These are phyloP conservation scores for Agrostemma githago DNA, from an alignment of 148 eudicot species.

Conservation along the genomic window DNA sequence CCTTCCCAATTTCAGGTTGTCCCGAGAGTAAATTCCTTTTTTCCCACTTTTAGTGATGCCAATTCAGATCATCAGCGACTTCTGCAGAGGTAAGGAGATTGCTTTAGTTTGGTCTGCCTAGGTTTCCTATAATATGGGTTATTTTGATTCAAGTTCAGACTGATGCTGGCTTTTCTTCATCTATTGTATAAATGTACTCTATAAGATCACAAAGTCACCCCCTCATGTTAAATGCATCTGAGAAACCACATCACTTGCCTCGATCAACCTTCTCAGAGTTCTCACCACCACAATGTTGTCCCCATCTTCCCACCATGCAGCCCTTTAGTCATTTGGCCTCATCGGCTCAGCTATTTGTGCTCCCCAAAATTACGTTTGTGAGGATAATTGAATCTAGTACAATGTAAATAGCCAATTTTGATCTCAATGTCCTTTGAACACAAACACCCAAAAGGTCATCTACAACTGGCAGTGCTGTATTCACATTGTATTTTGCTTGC, in stretches of 20 bases:
- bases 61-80: constrained; percentile 77
- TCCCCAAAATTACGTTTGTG: not conserved
- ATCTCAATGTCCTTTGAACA: no score
- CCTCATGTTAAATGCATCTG: not conserved
- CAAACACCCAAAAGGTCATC: no score
- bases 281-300: not conserved
- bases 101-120: constrained; percentile 6
- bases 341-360: no score
- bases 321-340: not conserved
- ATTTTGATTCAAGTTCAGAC: no score
- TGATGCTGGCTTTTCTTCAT: not conserved
- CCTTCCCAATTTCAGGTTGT: constrained; percentile 51
- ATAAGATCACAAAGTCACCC: not conserved
- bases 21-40: constrained; percentile 66
- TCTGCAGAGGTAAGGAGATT: constrained; percentile 52
- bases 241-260: not conserved
- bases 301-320: not conserved
- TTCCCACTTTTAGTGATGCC: constrained; percentile 72
- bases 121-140: no score
- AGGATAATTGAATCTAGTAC: not conserved
- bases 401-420: no score
- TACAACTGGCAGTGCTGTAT: no score
- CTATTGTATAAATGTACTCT: not conserved
- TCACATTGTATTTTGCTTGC: no score
- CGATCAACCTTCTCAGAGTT: no score